phyloP scores from a whole-genome alignment of 164 flowering plant species.

The Houttuynia cordata region DNA sequence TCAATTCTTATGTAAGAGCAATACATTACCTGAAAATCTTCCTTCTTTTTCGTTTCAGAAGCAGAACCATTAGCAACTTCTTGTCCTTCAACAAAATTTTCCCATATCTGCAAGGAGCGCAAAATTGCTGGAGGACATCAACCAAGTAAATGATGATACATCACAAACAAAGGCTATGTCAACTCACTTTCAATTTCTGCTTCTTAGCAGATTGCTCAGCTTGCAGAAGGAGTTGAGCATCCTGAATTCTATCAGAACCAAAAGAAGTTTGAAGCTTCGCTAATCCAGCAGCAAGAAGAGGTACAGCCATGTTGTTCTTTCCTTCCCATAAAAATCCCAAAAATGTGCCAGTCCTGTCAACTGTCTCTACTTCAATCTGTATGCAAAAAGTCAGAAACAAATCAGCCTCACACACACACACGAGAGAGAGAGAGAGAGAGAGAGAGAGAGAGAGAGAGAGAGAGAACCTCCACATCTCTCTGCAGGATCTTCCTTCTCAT shows the following conservation, averaged over 20 bases:
- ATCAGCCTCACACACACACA: background rate
- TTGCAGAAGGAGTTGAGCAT: slow-evolving; percentile 61
- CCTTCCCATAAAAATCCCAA: slow-evolving; percentile 94
- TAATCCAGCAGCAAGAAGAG: slow-evolving; percentile 83
- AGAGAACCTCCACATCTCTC: slow-evolving; percentile 90
- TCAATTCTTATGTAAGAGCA: no score
- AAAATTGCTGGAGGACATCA: background rate
- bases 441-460: background rate
- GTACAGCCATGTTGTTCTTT: slow-evolving; percentile 51
- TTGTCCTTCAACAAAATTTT: slow-evolving; percentile 85
- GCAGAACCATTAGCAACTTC: slow-evolving; percentile 55
- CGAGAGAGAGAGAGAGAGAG: background rate
- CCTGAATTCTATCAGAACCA: slow-evolving; percentile 73
- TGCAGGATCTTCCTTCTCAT: slow-evolving; percentile 97
- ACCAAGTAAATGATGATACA: background rate
- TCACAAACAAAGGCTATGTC: background rate
- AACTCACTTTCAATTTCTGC: slow-evolving; percentile 63
- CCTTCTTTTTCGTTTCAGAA: slow-evolving; percentile 54
- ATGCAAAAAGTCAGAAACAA: background rate
- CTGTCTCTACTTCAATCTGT: slow-evolving; percentile 94
- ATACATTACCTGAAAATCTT: slow-evolving; percentile 66
- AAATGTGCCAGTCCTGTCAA: slow-evolving; percentile 94
- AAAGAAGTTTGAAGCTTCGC: slow-evolving; percentile 69
- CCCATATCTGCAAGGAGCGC: slow-evolving; percentile 65
- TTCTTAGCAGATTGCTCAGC: slow-evolving; percentile 83